Evolutionary conservation across 805 yeast species (phyloP).

Genomic region (Candida anglica): DNA sequence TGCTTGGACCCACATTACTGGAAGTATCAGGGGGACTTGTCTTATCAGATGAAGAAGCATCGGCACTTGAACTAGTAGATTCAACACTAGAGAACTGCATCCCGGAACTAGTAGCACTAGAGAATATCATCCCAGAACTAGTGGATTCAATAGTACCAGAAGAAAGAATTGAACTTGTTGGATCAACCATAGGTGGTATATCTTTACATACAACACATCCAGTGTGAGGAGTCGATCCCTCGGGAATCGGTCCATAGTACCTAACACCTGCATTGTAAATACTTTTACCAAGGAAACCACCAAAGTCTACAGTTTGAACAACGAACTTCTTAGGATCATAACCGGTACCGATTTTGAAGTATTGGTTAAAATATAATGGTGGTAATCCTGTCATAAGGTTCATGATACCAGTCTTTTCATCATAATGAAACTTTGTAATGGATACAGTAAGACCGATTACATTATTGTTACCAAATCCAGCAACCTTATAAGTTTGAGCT

Average conservation of each 20-base stretch:
- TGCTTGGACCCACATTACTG: no score
- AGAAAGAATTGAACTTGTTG: no score
- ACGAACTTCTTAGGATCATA: not conserved
- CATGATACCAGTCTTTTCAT: slow-evolving; percentile 15
- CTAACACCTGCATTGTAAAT: not conserved
- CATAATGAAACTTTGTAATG: slow-evolving; percentile 5
- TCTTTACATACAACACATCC: no score
- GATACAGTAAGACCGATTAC: slow-evolving; percentile 10
- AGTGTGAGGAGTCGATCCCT: no score
- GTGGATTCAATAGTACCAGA: no score
- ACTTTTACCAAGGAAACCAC: slow-evolving; percentile 5
- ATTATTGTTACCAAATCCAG: slow-evolving; percentile 23
- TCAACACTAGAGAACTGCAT: no score
- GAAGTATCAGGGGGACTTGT: no score
- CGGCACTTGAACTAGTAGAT: no score
- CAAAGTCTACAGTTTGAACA: not conserved
- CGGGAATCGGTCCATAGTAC: slow-evolving; percentile 1
- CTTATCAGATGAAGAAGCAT: no score
- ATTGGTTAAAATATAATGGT: not conserved
- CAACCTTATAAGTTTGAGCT: slow-evolving; percentile 15
- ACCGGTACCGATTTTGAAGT: slow-evolving; percentile 7
- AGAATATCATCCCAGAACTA: no score
- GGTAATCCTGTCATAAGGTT: slow-evolving; percentile 6
- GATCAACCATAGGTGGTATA: no score
- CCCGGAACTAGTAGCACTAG: no score